Evolutionary conservation across 306 rosid genomes (phyloP).

Genomic region (Adenanthera pavonina): DNA sequence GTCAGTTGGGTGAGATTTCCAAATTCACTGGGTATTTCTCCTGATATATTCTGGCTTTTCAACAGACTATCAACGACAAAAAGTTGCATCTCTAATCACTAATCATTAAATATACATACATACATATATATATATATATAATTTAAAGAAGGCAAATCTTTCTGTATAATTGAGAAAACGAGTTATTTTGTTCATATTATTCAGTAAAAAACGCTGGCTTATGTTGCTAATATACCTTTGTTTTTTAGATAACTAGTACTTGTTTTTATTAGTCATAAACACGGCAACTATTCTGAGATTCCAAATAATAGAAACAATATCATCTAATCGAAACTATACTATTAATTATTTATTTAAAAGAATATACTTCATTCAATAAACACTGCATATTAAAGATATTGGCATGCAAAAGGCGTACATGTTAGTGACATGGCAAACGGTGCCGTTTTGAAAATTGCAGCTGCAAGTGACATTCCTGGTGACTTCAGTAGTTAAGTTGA

Average conservation of each 20-base stretch:
- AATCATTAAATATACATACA: not conserved
- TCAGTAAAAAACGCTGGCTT: too few relatives aligned
- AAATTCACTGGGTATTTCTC: slow-evolving; percentile 64
- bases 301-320: too few relatives aligned
- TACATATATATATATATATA: too few relatives aligned
- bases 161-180: not conserved
- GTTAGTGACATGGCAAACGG: slow-evolving; percentile 60
- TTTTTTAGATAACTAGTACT: too few relatives aligned
- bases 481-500: not conserved
- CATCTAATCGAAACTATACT: too few relatives aligned
- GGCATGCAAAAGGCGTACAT: slow-evolving; percentile 41
- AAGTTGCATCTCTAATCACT: not conserved
- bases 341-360: too few relatives aligned
- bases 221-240: too few relatives aligned
- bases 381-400: too few relatives aligned
- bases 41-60: slow-evolving; percentile 64
- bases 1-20: slow-evolving; percentile 62
- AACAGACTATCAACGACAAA: slow-evolving; percentile 44
- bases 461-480: slow-evolving; percentile 55
- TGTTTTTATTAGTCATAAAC: too few relatives aligned
- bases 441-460: slow-evolving; percentile 42
- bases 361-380: too few relatives aligned
- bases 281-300: too few relatives aligned
- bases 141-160: not conserved
- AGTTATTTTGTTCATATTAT: too few relatives aligned